Conservation (phyloP, 2,329 filamentous ascomycete genomes). For the Chrysosphaeria jannelii region DNA sequence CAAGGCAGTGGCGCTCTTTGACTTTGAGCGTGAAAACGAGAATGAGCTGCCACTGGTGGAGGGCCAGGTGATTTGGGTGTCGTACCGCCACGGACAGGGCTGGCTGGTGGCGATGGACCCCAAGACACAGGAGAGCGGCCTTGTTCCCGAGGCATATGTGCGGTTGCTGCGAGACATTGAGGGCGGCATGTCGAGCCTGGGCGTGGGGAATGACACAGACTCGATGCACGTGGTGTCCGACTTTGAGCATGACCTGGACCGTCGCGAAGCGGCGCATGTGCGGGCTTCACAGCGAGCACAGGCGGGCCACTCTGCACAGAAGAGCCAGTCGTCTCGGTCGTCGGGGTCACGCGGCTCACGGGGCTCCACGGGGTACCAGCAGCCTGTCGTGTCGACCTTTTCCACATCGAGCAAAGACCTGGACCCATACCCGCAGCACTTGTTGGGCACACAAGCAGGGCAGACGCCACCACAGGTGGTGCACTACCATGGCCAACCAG, state of each 20-base stretch:
- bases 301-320: background rate
- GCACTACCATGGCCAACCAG: slow-evolving; percentile 35
- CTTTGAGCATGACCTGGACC: too few relatives aligned
- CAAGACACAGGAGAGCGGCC: slow-evolving; percentile 71
- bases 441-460: slow-evolving; percentile 28
- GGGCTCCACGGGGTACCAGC: slow-evolving; percentile 26
- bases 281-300: too few relatives aligned
- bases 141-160: slow-evolving; percentile 93
- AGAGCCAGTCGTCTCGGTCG: slow-evolving; percentile 9
- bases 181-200: slow-evolving; percentile 47
- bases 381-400: slow-evolving; percentile 36
- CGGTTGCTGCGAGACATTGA: slow-evolving; percentile 77
- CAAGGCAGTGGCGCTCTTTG: slow-evolving; percentile 80
- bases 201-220: slow-evolving; percentile 1
- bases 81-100: slow-evolving; percentile 82
- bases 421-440: slow-evolving; percentile 34
- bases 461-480: slow-evolving; percentile 34
- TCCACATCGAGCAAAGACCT: slow-evolving; percentile 41
- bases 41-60: slow-evolving; percentile 83
- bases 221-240: slow-evolving; percentile 16
- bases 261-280: too few relatives aligned
- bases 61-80: slow-evolving; percentile 88
- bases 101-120: slow-evolving; percentile 95
- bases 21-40: slow-evolving; percentile 84
- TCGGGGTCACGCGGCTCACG: background rate